A percentile compares a stretch with the other conserved stretches of the same genome.
Conservation (phyloP, 2,329 filamentous ascomycete species). For the Ophiostoma triangulosporum region DNA sequence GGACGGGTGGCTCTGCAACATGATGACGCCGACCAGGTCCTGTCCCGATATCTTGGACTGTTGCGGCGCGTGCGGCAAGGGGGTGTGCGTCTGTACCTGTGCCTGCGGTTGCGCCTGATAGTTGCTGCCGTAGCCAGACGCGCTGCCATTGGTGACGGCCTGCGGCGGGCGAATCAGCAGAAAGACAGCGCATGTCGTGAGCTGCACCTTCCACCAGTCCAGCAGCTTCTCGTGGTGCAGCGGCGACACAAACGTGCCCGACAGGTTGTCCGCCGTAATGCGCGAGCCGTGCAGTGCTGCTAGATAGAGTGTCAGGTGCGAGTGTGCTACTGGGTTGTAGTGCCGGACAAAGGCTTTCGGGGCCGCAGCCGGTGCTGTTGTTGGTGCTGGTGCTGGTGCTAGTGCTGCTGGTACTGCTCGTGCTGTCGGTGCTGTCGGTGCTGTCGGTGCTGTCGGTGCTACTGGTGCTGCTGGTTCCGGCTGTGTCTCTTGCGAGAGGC, state of each 20-base stretch:
- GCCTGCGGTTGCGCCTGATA: not conserved
- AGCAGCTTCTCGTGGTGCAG: conserved; percentile 42
- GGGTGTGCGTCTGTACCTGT: not conserved
- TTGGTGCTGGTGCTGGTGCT: not conserved
- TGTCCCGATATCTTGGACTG: conserved; percentile 24
- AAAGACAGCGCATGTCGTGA: conserved; percentile 38
- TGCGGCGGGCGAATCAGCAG: conserved; percentile 29
- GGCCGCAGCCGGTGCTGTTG: not conserved
- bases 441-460: too few species aligned
- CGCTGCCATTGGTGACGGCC: not conserved
- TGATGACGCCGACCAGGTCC: conserved; percentile 41
- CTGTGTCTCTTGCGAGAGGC: not conserved
- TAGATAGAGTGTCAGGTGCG: conserved; percentile 40
- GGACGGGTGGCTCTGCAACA: conserved; percentile 35
- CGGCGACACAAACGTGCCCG: conserved; percentile 47
- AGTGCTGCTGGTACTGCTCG: not conserved
- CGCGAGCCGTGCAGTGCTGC: conserved; percentile 45
- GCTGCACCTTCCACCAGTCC: conserved; percentile 41
- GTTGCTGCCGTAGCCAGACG: not conserved
- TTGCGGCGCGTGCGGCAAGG: not conserved
- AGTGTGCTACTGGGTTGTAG: conserved; percentile 32
- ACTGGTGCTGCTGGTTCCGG: not conserved
- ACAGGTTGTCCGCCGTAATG: conserved; percentile 42
- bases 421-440: too few species aligned
- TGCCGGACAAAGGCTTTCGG: conserved; percentile 13